These are phyloP conservation scores for Podospora tetraspora DNA, from an alignment of 495 filamentous ascomycete species.

Conservation along the genomic window DNA sequence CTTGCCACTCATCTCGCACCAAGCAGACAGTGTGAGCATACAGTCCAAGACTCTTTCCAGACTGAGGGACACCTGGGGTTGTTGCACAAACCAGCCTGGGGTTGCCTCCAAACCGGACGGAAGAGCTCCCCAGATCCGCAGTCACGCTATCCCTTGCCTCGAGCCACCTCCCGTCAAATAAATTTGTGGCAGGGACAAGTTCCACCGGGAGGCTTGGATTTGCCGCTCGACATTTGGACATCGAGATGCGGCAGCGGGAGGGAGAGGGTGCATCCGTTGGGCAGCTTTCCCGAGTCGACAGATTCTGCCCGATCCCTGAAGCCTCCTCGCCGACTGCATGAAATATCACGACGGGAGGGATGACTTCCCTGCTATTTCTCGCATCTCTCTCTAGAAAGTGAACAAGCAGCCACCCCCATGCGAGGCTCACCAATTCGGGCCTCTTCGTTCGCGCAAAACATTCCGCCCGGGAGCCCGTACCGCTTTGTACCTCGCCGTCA, in stretches of 20 bases:
- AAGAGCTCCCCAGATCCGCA: conserved; percentile 9
- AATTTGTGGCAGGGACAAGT: neutral
- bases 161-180: neutral
- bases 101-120: neutral
- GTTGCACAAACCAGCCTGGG: neutral
- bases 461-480: neutral
- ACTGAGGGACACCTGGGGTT: neutral
- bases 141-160: neutral
- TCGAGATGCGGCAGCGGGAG: conserved; percentile 1
- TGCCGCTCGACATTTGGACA: neutral
- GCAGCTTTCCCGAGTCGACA: conserved; percentile 10
- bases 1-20: neutral
- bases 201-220: neutral
- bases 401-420: neutral
- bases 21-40: neutral
- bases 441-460: neutral
- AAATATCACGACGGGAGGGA: neutral
- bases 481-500: neutral
- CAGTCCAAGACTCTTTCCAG: neutral
- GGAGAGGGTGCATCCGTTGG: conserved; percentile 1
- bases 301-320: conserved; percentile 17
- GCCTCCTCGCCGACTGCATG: neutral
- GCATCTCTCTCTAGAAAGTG: neutral
- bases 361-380: neutral
- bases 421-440: neutral